Conservation (phyloP, 2,329 filamentous ascomycete species). For the Penicillium concentricum region DNA sequence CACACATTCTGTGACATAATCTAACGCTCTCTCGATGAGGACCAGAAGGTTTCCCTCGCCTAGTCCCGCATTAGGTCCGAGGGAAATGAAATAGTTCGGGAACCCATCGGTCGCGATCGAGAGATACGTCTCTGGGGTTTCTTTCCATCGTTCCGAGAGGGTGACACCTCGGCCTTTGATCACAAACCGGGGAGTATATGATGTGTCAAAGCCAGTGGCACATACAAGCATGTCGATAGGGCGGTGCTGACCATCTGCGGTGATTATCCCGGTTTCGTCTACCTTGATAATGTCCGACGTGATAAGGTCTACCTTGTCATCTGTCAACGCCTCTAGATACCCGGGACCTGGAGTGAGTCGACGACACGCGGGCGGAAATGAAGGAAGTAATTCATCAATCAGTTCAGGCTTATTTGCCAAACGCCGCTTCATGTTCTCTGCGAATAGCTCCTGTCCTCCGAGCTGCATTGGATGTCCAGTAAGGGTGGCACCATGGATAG, state of each 20-base stretch:
- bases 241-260: constrained; percentile 35
- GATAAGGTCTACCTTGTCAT: constrained; percentile 62
- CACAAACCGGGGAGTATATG: constrained; percentile 35
- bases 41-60: constrained; percentile 37
- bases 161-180: constrained; percentile 33
- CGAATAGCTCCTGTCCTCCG: constrained; percentile 22
- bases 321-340: constrained; percentile 60
- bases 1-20: constrained; percentile 36
- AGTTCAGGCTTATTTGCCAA: constrained; percentile 37
- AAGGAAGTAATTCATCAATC: constrained; percentile 38
- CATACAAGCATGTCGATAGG: constrained; percentile 36
- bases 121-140: constrained; percentile 38
- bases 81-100: constrained; percentile 36
- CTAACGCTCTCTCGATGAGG: constrained; percentile 33
- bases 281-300: constrained; percentile 52
- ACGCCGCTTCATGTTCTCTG: constrained; percentile 35
- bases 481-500: constrained; percentile 30
- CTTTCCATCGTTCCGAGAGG: constrained; percentile 31
- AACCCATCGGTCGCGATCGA: constrained; percentile 35
- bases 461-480: constrained; percentile 30
- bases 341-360: constrained; percentile 48
- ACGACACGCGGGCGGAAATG: constrained; percentile 44
- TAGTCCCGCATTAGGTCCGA: constrained; percentile 35
- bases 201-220: constrained; percentile 15
- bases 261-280: constrained; percentile 33